phyloP scores from a whole-genome alignment of 805 yeast species.

The Ogataea populi-albae region DNA sequence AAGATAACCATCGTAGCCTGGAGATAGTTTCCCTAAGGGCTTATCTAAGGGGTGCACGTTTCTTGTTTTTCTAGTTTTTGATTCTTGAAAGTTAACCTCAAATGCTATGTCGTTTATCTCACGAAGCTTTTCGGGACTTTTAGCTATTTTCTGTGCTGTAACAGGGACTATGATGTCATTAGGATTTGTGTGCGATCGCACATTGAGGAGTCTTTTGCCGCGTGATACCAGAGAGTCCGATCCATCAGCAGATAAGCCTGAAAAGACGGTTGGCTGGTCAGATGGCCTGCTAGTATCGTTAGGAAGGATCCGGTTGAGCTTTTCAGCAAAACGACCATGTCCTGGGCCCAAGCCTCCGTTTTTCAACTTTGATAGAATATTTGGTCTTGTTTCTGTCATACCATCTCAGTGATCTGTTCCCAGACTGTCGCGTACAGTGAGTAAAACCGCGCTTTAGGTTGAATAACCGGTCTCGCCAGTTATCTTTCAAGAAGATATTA shows the following conservation, averaged over 20 bases:
- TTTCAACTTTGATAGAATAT: slow-evolving; percentile 18
- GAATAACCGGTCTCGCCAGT: too few relatives aligned
- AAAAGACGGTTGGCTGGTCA: slow-evolving; percentile 18
- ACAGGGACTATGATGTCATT: slow-evolving; percentile 11
- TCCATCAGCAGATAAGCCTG: slow-evolving; percentile 14
- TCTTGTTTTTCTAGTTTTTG: slow-evolving; percentile 10
- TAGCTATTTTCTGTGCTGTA: slow-evolving; percentile 3
- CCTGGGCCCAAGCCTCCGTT: slow-evolving; percentile 10
- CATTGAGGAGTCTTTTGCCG: slow-evolving; percentile 13
- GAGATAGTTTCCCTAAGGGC: slow-evolving; percentile 17
- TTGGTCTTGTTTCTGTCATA: slow-evolving; percentile 7
- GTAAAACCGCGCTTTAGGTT: too few relatives aligned
- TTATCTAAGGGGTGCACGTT: slow-evolving; percentile 33
- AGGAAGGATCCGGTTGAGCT: slow-evolving; percentile 10
- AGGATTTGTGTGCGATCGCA: slow-evolving; percentile 13
- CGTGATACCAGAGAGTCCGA: slow-evolving; percentile 7
- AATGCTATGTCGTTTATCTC: slow-evolving; percentile 30
- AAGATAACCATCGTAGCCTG: background rate
- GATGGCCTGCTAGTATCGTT: slow-evolving; percentile 17
- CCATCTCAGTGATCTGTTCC: too few relatives aligned
- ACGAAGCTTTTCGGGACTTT: slow-evolving; percentile 14
- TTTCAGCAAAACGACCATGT: slow-evolving; percentile 7
- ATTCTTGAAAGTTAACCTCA: slow-evolving; percentile 21
- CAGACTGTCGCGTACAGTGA: too few relatives aligned
- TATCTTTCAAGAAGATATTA: too few relatives aligned